Conservation (phyloP, 1,139 yeast genomes). For the Yamadazyma diospyri region DNA sequence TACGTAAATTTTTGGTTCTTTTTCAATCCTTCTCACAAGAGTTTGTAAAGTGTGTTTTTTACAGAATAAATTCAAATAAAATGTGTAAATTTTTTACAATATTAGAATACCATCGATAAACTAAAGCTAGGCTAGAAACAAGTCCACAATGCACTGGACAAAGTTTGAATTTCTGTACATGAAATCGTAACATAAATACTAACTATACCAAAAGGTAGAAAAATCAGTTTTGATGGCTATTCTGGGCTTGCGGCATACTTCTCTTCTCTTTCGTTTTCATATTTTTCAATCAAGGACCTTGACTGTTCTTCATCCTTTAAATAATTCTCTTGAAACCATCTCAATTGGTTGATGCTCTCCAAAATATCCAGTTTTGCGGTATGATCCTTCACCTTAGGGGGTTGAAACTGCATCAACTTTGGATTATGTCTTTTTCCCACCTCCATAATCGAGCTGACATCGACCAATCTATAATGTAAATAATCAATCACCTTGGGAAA, state of each 20-base stretch:
- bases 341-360: slow-evolving; percentile 82
- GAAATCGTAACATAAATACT: too few species aligned
- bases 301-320: slow-evolving; percentile 31
- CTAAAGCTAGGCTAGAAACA: too few species aligned
- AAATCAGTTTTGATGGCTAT: too few species aligned
- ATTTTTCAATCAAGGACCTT: slow-evolving; percentile 13
- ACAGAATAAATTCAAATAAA: background rate
- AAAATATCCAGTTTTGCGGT: slow-evolving; percentile 86
- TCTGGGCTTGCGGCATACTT: too few species aligned
- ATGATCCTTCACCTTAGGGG: slow-evolving; percentile 66
- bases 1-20: background rate
- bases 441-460: slow-evolving; percentile 83
- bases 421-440: slow-evolving; percentile 77
- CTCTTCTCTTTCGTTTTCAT: slow-evolving; percentile 1
- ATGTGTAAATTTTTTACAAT: too few species aligned
- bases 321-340: slow-evolving; percentile 72
- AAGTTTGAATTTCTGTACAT: too few species aligned
- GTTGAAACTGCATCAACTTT: slow-evolving; percentile 49
- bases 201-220: too few species aligned
- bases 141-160: too few species aligned
- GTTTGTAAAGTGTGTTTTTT: slow-evolving; percentile 1
- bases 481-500: slow-evolving; percentile 73
- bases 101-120: too few species aligned
- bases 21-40: background rate
- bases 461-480: slow-evolving; percentile 81